Conservation (phyloP, 2,329 filamentous ascomycete genomes). For the Aureobasidium sp. region DNA sequence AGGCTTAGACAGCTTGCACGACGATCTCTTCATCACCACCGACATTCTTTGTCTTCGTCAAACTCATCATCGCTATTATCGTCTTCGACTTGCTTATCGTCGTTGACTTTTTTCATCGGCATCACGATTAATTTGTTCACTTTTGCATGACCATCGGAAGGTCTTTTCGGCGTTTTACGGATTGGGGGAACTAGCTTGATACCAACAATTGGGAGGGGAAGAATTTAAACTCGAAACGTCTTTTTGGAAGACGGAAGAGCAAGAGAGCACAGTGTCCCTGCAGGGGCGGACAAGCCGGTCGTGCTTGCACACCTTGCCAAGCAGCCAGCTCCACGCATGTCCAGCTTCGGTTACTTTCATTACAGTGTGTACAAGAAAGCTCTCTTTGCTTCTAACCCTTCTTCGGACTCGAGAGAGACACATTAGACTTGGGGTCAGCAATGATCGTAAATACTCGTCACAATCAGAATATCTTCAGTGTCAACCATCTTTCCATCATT, state of each 20-base stretch:
- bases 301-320: too few species aligned
- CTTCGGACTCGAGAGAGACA: background rate
- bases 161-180: background rate
- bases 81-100: too few species aligned
- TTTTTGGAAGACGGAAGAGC: background rate
- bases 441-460: background rate
- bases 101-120: too few species aligned
- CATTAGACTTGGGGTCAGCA: background rate
- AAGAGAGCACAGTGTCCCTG: too few species aligned
- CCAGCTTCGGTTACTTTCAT: too few species aligned
- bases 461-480: background rate
- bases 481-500: background rate
- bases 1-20: slow-evolving; percentile 25
- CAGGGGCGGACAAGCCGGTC: too few species aligned
- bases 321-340: too few species aligned
- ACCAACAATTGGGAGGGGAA: background rate
- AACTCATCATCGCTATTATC: too few species aligned
- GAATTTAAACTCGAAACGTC: background rate
- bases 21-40: background rate
- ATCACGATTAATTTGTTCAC: background rate
- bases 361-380: too few species aligned
- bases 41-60: too few species aligned
- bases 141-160: background rate
- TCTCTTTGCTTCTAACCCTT: background rate
- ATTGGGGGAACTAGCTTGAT: background rate